A percentile compares a stretch with the other conserved stretches of the same genome.
These are phyloP conservation scores for Flaveria robusta DNA, from an alignment of 129 eudicot species.

Conservation along the genomic window DNA sequence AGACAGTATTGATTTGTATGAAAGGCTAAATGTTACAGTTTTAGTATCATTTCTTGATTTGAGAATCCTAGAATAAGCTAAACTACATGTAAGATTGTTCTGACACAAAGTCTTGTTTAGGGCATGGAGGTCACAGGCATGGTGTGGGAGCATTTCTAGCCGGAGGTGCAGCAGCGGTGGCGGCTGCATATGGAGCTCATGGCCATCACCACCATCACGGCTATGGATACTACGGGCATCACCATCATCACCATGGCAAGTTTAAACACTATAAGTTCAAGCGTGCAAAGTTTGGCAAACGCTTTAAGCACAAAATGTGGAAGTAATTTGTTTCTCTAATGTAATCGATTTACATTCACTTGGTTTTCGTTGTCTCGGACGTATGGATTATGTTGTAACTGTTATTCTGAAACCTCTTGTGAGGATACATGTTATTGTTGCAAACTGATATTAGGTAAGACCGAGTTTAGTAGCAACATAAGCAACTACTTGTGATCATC, in stretches of 20 bases:
- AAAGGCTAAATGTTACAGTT: background rate
- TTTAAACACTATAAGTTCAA: conserved; percentile 37
- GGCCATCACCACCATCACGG: conserved; percentile 27
- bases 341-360: background rate
- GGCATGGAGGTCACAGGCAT: conserved; percentile 36
- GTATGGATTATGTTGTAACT: background rate
- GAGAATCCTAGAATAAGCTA: background rate
- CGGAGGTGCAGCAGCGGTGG: conserved; percentile 42
- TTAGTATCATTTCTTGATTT: background rate
- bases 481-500: too few species aligned
- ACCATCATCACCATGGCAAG: conserved; percentile 32
- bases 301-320: conserved; percentile 42
- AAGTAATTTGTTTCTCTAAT: background rate
- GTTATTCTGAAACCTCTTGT: background rate
- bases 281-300: conserved; percentile 39
- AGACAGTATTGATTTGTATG: too few species aligned
- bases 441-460: too few species aligned
- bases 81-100: background rate
- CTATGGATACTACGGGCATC: conserved; percentile 29
- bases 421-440: background rate
- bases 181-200: conserved; percentile 31
- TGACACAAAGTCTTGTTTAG: conserved; percentile 22
- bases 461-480: too few species aligned
- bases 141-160: conserved; percentile 40
- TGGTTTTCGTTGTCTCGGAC: background rate